phyloP scores from a whole-genome alignment of 306 rosid species.

The Ziziphus jujuba region DNA sequence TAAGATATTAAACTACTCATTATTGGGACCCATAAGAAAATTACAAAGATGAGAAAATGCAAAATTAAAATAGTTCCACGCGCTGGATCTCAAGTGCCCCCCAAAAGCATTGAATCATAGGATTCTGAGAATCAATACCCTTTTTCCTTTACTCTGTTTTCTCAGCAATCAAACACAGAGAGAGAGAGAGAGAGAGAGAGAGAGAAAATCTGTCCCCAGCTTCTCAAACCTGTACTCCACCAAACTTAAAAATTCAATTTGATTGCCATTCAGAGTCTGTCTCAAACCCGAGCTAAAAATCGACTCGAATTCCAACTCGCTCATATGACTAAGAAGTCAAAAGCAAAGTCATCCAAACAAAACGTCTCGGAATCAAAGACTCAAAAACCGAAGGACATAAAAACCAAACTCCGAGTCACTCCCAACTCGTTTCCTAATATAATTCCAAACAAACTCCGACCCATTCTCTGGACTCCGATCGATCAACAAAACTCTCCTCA shows the following conservation, averaged over 20 bases:
- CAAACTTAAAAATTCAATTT: background rate
- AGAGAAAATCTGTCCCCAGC: background rate
- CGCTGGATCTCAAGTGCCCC: conserved; percentile 29
- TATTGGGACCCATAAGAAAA: conserved; percentile 20
- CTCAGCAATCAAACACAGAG: conserved; percentile 20
- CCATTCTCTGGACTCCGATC: background rate
- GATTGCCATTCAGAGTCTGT: conserved; percentile 1
- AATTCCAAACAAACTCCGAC: background rate
- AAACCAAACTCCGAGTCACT: background rate
- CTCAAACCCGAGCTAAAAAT: conserved; percentile 2
- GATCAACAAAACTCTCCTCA: background rate
- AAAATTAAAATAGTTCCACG: conserved; percentile 19
- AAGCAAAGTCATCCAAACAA: background rate
- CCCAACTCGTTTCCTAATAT: background rate
- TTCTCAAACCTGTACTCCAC: background rate
- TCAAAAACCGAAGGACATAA: background rate
- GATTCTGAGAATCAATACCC: conserved; percentile 13
- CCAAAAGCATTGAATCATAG: conserved; percentile 1
- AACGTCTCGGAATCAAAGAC: background rate
- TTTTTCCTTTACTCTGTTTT: conserved; percentile 20
- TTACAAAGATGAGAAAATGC: conserved; percentile 2
- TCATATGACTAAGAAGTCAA: conserved; percentile 1
- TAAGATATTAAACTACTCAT: background rate
- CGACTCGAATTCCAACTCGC: conserved; percentile 4
- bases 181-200: background rate